phyloP scores from a whole-genome alignment of 306 rosid species.

The Lathyrus aphaca region DNA sequence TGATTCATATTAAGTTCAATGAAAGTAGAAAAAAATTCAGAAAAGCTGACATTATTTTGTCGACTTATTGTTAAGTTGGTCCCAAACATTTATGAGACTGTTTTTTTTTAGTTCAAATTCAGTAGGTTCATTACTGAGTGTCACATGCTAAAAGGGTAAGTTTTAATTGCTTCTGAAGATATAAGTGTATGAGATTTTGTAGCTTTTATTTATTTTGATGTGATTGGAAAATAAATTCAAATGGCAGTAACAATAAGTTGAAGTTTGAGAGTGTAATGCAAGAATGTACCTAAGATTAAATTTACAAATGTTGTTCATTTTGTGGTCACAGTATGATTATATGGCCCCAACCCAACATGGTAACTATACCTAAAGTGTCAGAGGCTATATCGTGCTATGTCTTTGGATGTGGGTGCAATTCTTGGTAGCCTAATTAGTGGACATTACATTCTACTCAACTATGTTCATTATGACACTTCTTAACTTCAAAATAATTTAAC shows the following conservation, averaged over 20 bases:
- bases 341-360: slow-evolving; percentile 26
- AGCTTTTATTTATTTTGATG: slow-evolving; percentile 26
- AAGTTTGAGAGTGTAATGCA: slow-evolving; percentile 43
- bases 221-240: slow-evolving; percentile 27
- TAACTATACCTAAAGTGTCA: slow-evolving; percentile 34
- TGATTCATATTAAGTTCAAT: slow-evolving; percentile 30
- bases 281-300: slow-evolving; percentile 26
- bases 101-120: slow-evolving; percentile 44
- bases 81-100: slow-evolving; percentile 55
- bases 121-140: slow-evolving; percentile 39
- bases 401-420: slow-evolving; percentile 26
- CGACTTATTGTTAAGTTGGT: slow-evolving; percentile 44
- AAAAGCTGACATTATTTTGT: slow-evolving; percentile 59
- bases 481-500: no score
- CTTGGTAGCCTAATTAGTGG: slow-evolving; percentile 2
- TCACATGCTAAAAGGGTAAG: slow-evolving; percentile 48
- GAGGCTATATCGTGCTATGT: slow-evolving; percentile 26
- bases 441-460: neutral
- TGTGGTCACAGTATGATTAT: slow-evolving; percentile 36
- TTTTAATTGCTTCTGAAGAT: slow-evolving; percentile 36
- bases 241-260: slow-evolving; percentile 18
- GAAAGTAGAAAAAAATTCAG: slow-evolving; percentile 7
- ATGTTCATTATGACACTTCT: neutral
- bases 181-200: slow-evolving; percentile 6
- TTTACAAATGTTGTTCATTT: slow-evolving; percentile 11